Base-by-base conservation (phyloP, 2,329 filamentous ascomycete genomes). In the Colletotrichum orbiculare region DNA sequence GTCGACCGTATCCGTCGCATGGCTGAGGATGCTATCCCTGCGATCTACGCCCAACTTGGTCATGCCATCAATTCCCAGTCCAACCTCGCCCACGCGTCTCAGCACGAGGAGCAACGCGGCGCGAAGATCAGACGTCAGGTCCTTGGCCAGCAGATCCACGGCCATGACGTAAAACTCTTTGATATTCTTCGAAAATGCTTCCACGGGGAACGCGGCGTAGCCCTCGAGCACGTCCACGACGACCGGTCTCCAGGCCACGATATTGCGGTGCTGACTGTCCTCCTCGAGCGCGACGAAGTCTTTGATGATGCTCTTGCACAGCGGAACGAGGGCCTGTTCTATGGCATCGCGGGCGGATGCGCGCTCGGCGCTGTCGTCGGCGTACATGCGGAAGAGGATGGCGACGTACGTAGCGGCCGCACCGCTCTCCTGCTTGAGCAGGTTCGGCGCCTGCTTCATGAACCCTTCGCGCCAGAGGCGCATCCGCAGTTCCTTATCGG, bases 391-490 rank as follows among this genome's bases (percentile, higher is more conserved):
- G 79, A 99, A 93, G 35, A 99, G 82, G 69, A 99, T 99, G 67
- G 91, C 91, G 41, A 99, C 93, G 76, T 99, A 99, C 2, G 96
- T 97, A 2, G 93, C 92, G 1, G 96, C 96, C 60, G 91, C 92
- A 45, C 96, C 95, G 67, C 89, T 93, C 80, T 99, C 96, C 76
- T 99, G 96, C 81, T 99, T 99, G 37, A 99, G 86, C 11, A 99
- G 84, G 73, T 99, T 99, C 3, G 96, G 96, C 13, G 96, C 95
- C 75, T 99, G 96, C 80, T 97, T 97, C 96, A 99, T 99, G 84
- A 99, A 99, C 0, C 96, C 96, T 76, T 99, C 96, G 54, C 94
- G 87, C 93, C 96, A 99, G 15, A 99, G 84, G 15, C 93, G 89
- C 85, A 97, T 97, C 49, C 96, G 89, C 42, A 99, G 83, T 70